Evolutionary conservation across 1,139 yeast genomes (phyloP).

Genomic region (Blastobotrys illinoisensis): DNA sequence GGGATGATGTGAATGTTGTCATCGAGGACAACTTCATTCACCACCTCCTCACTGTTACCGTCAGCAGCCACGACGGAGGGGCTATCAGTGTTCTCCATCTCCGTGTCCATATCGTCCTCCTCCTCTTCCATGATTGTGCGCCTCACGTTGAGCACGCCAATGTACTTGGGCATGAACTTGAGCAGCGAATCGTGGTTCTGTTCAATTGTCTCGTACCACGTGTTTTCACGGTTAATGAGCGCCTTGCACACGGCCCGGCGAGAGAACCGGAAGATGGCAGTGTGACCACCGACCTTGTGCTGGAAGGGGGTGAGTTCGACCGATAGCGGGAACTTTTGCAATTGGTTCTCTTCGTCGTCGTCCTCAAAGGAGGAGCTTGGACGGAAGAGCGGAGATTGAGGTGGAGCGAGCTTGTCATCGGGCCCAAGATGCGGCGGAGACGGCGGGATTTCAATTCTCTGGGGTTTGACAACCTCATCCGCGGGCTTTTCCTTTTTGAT

Average conservation of each 20-base stretch:
- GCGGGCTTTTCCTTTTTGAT: not conserved
- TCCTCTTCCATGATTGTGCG: slow-evolving; percentile 44
- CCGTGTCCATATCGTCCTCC: slow-evolving; percentile 11
- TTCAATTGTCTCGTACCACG: slow-evolving; percentile 88
- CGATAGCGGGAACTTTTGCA: slow-evolving; percentile 35
- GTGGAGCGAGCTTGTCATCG: not conserved
- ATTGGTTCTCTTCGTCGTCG: slow-evolving; percentile 10
- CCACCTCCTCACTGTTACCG: slow-evolving; percentile 1
- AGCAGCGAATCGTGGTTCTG: slow-evolving; percentile 67
- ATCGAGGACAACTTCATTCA: slow-evolving; percentile 67
- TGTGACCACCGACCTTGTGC: slow-evolving; percentile 96
- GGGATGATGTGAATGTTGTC: slow-evolving; percentile 90
- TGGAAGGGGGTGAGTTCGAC: slow-evolving; percentile 84
- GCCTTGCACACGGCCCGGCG: slow-evolving; percentile 95
- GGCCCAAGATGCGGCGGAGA: not conserved
- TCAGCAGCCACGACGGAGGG: not conserved
- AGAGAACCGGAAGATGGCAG: slow-evolving; percentile 89
- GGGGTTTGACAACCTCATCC: not conserved
- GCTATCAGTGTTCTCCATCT: slow-evolving; percentile 3
- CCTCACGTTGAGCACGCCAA: slow-evolving; percentile 89
- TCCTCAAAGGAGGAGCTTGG: not conserved
- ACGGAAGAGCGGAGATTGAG: not conserved
- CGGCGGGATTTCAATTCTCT: not conserved
- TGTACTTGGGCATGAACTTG: slow-evolving; percentile 84
- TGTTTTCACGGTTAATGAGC: slow-evolving; percentile 79